Base-by-base conservation (phyloP, 768 basidiomycete species). In the Rubroboletus pulcherrimus region DNA sequence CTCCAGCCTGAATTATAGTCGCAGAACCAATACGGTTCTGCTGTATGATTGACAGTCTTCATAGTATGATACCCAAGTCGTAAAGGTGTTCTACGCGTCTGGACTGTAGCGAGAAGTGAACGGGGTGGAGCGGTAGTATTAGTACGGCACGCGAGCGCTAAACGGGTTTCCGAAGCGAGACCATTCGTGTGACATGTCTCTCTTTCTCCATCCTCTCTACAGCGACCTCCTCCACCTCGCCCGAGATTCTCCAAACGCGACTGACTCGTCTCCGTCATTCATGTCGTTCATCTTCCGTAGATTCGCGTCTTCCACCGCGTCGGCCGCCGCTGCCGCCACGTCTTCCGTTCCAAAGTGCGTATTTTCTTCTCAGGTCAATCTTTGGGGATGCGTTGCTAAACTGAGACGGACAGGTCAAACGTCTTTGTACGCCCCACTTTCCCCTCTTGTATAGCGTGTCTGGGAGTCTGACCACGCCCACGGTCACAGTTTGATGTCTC, bases 401-500 rank as follows among this genome's bases (percentile, higher is more conserved):
- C 29, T 34, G n/a, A 35, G 26, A 17, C 24, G 10, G 1, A 44
- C 42, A 66, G 66, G 30, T 39, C 62, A 17, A 65, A 65, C 14
- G 59, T 73, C 55, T 73, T 73, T 62, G 61, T 74, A 69, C 43
- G 74, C 67, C 67, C 54, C 35, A 63, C 63, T 35, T 24, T 24
- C 47, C 57, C 11, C 4, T 7, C 44, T n/a, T 29, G 10, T 34
- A n/a, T 38, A n/a, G n/a, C 15, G 14, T 15, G 30, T 45, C 38
- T 21, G 35, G 33, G n/a, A 26, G n/a, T 37, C 44, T 51, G 33
- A 54, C 49, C 44, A 11, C 44, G 10, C 9, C 14, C 31, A 21
- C 10, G n/a, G n/a, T 40, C 12, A 19, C 51, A 87, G 87, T 88
- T 89, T 59, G 81, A 88, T 52, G 66, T 89, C 55, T 71, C 77